Evolutionary conservation across 495 filamentous ascomycete genomes (phyloP), one percentile per base, ranked within the genome.

Genomic region (Aspergillus coremiiformis): DNA sequence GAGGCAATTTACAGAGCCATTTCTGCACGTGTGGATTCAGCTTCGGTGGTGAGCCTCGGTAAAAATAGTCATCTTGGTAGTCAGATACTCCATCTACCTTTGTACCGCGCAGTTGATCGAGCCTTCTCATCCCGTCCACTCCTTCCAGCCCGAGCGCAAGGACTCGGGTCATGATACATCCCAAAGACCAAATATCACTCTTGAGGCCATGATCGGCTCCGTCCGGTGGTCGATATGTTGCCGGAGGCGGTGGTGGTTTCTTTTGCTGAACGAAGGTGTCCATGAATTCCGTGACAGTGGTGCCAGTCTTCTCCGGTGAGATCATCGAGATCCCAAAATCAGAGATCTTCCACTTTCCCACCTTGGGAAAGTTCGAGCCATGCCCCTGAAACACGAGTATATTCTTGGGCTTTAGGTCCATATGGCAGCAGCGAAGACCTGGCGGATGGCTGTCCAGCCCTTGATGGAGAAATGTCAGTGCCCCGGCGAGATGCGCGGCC

Each of bases 281-380:
- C 6, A 49, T 33, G 11, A 49, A 49, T 2, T 49, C 33, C 0
- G 30, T 19, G 12, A 49, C 19, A 10, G 46, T 29, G 10, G 8
- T 39, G 19, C 22, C 32, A 14, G 22, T 39, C 1, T 24, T 15
- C 32, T 4, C 24, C 19, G 15, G 42, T 4, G 29, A 19, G n/a
- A 62, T 49, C 2, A 41, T 44, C 15, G 62, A 62, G 17, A 60
- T 57, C 1, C 62, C 59, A 41, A 65, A 65, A 46, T 65, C 59
- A 1, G 56, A 39, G n/a, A 65, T 65, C 46, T 54, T 62, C 62
- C 62, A 65, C 23, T 54, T 54, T 7, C 62, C 59, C 8, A 59
- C 53, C 24, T 35, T 24, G 5, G 19, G 22, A 7, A 14, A 15
- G 12, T 35, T 4, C 4, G 42, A 4, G 9, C 26, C 2, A 2